Conservation (phyloP, 768 basidiomycete genomes). For the Mycena haematopus region DNA sequence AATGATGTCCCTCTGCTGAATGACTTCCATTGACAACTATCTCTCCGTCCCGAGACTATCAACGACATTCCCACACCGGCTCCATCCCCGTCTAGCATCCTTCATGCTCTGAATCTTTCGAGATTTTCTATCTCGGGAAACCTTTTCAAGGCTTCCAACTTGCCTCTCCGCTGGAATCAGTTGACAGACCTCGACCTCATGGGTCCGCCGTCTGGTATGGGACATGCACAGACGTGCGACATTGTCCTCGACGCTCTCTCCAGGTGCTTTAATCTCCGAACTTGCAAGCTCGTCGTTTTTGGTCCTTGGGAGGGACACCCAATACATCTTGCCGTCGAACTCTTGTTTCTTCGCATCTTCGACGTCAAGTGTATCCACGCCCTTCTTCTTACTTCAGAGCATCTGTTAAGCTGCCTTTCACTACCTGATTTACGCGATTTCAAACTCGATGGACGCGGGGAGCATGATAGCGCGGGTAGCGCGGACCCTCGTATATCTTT, state of each 20-base stretch:
- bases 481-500: neutral
- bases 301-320: neutral
- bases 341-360: neutral
- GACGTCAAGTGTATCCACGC: neutral
- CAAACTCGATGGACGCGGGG: neutral
- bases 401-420: neutral
- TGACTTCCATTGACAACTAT: no score
- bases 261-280: neutral
- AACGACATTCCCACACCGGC: neutral
- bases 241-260: conserved; percentile 1
- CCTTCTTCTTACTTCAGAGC: neutral
- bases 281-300: neutral
- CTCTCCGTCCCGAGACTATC: neutral
- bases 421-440: neutral
- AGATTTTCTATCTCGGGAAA: neutral
- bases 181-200: neutral
- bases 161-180: conserved; percentile 3
- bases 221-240: neutral
- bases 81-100: neutral
- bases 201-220: neutral
- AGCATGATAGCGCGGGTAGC: no score
- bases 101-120: neutral
- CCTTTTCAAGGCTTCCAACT: neutral
- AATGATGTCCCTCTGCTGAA: no score
- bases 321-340: neutral